phyloP scores from a whole-genome alignment of 1,139 yeast species.

The Barnettozyma hawaiiensis region DNA sequence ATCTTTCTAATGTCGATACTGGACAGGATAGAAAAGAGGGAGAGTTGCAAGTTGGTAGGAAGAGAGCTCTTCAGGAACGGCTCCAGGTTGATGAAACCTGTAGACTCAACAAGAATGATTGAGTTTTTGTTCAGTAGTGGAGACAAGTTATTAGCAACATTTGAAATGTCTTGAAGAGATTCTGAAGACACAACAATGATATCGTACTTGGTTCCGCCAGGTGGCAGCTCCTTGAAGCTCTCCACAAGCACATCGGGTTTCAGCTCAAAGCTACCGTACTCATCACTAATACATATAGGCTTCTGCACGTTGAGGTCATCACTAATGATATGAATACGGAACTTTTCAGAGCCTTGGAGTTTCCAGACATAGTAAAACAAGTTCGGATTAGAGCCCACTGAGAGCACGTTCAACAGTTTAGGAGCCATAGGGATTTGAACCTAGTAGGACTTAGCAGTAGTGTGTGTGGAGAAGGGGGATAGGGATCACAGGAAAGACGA shows the following conservation, averaged over 20 bases:
- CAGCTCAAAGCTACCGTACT: constrained; percentile 5
- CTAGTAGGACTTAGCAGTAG: too few species aligned
- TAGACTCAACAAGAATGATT: constrained; percentile 56
- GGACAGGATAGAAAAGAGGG: constrained; percentile 56
- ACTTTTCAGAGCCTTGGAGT: constrained; percentile 20
- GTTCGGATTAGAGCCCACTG: constrained; percentile 24
- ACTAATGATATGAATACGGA: constrained; percentile 18
- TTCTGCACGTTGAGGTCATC: constrained; percentile 8
- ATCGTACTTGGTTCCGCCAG: constrained; percentile 39
- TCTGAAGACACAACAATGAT: constrained; percentile 41
- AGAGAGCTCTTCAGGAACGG: constrained; percentile 46
- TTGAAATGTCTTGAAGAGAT: constrained; percentile 43
- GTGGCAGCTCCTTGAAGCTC: constrained; percentile 6
- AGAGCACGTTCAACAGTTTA: constrained; percentile 14
- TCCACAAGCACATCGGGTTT: constrained; percentile 11
- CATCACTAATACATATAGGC: constrained; percentile 12
- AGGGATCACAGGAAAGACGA: too few species aligned
- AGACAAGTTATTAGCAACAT: constrained; percentile 32
- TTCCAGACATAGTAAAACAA: constrained; percentile 21
- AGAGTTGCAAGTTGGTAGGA: constrained; percentile 29
- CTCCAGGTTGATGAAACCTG: constrained; percentile 67
- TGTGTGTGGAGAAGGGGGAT: too few species aligned
- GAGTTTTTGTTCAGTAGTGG: constrained; percentile 36
- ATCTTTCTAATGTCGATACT: constrained; percentile 51
- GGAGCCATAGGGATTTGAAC: not conserved